These are phyloP conservation scores for Carallia brachiata DNA, from an alignment of 345 rosid species.

Conservation along the genomic window DNA sequence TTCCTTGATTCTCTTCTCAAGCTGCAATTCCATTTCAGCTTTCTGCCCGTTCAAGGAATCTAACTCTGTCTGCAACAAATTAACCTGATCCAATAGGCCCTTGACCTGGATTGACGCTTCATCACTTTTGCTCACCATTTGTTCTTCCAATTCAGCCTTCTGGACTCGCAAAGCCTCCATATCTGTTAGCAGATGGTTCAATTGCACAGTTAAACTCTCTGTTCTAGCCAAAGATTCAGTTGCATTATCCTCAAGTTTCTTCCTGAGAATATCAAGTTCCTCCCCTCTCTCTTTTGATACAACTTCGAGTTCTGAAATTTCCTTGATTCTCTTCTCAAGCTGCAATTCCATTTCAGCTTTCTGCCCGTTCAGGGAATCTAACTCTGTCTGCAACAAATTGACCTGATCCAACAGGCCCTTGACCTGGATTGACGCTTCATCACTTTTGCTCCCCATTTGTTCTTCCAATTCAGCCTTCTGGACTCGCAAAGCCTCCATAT, in stretches of 20 bases:
- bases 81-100: too few species aligned
- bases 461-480: slow-evolving; percentile 22
- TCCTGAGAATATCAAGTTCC: slow-evolving; percentile 32
- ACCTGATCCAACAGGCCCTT: neutral
- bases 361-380: neutral
- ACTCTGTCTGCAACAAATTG: neutral
- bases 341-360: neutral
- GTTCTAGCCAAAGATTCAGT: slow-evolving; percentile 39
- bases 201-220: slow-evolving; percentile 35
- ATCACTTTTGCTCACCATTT: too few species aligned
- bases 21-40: slow-evolving; percentile 39
- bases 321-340: neutral
- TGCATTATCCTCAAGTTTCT: slow-evolving; percentile 48
- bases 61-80: too few species aligned
- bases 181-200: slow-evolving; percentile 42
- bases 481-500: slow-evolving; percentile 41
- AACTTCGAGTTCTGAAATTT: neutral
- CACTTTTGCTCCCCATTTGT: neutral
- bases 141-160: slow-evolving; percentile 11
- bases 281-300: slow-evolving; percentile 38
- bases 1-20: slow-evolving; percentile 38
- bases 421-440: neutral
- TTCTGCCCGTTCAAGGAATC: too few species aligned
- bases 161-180: slow-evolving; percentile 39
- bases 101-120: too few species aligned